These are phyloP conservation scores for Murraya koenigii DNA, from an alignment of 345 rosid species.

Conservation along the genomic window DNA sequence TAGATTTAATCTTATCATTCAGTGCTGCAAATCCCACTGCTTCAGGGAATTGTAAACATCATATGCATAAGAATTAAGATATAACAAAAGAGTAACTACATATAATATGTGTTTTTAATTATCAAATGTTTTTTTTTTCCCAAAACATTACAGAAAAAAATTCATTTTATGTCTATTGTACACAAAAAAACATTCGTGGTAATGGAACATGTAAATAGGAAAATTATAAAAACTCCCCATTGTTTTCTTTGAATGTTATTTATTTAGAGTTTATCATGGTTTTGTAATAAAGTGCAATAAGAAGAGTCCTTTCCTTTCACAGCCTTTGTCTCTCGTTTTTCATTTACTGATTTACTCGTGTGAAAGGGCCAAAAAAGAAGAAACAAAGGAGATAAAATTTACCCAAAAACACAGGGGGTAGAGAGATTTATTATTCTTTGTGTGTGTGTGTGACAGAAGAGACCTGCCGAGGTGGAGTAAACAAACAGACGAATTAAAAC, in stretches of 20 bases:
- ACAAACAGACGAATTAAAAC: background rate
- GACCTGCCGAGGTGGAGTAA: background rate
- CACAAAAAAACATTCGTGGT: too few species aligned
- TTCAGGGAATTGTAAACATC: conserved; percentile 1
- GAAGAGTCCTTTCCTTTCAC: background rate
- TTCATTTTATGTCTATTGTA: too few species aligned
- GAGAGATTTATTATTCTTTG: background rate
- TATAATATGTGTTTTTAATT: background rate
- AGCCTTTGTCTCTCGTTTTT: background rate
- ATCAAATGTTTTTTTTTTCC: background rate
- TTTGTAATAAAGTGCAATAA: too few species aligned
- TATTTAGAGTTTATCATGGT: too few species aligned
- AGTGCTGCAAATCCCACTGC: conserved; percentile 41
- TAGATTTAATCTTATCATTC: background rate
- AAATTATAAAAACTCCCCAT: too few species aligned
- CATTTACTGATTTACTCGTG: background rate
- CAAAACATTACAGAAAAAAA: too few species aligned
- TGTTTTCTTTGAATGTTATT: too few species aligned
- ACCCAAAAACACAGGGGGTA: background rate
- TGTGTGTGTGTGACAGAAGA: background rate
- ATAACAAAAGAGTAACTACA: too few species aligned
- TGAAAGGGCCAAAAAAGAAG: background rate
- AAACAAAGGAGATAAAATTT: background rate
- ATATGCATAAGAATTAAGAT: background rate
- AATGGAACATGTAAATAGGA: too few species aligned